Percentiles rank a stretch among this genome's conserved stretches.
phyloP scores from a whole-genome alignment of 202 grass and related monocot species.

The Cymbopogon flexuosus region DNA sequence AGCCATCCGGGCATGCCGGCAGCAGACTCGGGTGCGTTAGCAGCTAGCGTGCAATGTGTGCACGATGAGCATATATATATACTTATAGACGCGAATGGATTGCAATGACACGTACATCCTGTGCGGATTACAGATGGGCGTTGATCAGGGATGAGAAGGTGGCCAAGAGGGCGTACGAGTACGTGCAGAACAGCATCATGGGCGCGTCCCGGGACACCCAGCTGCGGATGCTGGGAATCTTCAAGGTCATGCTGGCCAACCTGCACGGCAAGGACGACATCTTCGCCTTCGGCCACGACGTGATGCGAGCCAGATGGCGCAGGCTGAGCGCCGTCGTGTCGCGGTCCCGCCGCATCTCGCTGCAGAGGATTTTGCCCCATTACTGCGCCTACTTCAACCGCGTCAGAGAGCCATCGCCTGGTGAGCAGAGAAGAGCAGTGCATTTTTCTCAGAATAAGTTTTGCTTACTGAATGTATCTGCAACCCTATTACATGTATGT shows the following conservation, averaged over 20 bases:
- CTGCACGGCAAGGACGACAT: slow-evolving; percentile 48
- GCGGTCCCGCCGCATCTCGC: slow-evolving; percentile 52
- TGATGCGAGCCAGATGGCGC: slow-evolving; percentile 46
- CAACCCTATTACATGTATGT: too few relatives aligned
- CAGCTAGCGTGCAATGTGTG: neutral
- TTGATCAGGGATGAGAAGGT: slow-evolving; percentile 59
- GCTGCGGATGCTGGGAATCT: slow-evolving; percentile 48
- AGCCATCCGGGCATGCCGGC: slow-evolving; percentile 67
- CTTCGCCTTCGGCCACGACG: slow-evolving; percentile 52
- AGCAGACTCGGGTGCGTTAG: slow-evolving; percentile 56
- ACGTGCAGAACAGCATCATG: slow-evolving; percentile 39
- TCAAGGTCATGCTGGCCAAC: slow-evolving; percentile 50
- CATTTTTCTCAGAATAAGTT: too few relatives aligned
- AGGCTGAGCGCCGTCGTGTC: slow-evolving; percentile 40
- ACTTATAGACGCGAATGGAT: neutral
- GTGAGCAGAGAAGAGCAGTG: too few relatives aligned
- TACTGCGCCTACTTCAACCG: slow-evolving; percentile 62
- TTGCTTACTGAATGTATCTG: too few relatives aligned
- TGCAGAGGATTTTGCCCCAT: slow-evolving; percentile 45
- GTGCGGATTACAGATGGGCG: slow-evolving; percentile 48
- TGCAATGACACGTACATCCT: neutral
- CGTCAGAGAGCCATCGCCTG: slow-evolving; percentile 51
- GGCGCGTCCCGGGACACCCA: slow-evolving; percentile 73
- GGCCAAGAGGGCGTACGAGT: slow-evolving; percentile 18
- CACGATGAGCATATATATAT: too few relatives aligned